A percentile compares a stretch with the other conserved stretches of the same genome.
Conservation (phyloP, 2,329 filamentous ascomycete species). For the Eutypa lata region DNA sequence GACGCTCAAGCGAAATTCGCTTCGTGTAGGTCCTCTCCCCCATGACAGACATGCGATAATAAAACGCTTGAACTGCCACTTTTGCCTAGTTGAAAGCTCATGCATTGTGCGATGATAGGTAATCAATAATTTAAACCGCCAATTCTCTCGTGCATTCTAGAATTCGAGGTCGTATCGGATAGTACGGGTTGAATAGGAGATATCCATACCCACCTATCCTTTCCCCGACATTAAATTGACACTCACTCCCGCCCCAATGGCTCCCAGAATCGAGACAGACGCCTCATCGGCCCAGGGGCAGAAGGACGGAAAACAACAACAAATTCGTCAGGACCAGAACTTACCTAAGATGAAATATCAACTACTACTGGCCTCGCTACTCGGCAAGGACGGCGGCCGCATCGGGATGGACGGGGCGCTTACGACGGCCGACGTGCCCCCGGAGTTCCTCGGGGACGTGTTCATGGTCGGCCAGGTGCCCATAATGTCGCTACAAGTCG, state of each 20-base stretch:
- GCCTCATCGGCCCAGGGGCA: too few species aligned
- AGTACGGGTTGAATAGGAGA: too few species aligned
- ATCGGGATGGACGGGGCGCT: constrained; percentile 10
- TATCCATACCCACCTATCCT: too few species aligned
- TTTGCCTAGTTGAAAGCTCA: neutral
- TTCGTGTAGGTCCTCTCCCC: neutral
- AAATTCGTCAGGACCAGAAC: too few species aligned
- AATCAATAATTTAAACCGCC: too few species aligned
- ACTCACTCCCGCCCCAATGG: too few species aligned
- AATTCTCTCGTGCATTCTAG: too few species aligned
- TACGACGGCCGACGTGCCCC: constrained; percentile 16
- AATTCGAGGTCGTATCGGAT: too few species aligned
- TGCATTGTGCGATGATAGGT: too few species aligned
- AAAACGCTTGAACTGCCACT: constrained; percentile 4
- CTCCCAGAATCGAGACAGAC: too few species aligned
- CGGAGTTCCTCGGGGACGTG: constrained; percentile 22
- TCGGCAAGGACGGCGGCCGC: neutral
- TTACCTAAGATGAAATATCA: neutral
- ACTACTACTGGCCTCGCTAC: neutral
- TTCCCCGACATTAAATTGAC: too few species aligned
- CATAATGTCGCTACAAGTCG: constrained; percentile 14
- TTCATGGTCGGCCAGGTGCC: constrained; percentile 25
- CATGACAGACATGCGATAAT: constrained; percentile 10
- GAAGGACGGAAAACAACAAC: too few species aligned
- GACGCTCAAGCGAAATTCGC: constrained; percentile 12